These are phyloP conservation scores for Jamesozyma rosinii DNA, from an alignment of 805 yeast species.

Conservation along the genomic window DNA sequence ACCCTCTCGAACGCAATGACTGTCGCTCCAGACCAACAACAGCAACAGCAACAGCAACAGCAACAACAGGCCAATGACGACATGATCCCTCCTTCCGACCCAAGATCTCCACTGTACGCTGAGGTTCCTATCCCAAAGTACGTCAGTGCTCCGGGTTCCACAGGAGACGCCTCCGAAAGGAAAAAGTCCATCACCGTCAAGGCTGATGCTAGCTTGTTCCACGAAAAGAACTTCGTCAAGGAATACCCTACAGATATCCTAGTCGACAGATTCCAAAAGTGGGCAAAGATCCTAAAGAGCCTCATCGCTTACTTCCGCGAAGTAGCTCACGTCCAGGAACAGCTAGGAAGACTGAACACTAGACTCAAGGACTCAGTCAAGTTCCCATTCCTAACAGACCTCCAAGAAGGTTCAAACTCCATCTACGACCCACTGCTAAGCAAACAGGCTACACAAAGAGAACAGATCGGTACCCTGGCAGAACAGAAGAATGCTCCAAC, in stretches of 20 bases:
- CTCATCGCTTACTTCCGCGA: slow-evolving; percentile 62
- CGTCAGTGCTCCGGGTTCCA: slow-evolving; percentile 2
- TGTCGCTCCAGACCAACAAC: not conserved
- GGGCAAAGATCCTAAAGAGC: slow-evolving; percentile 67
- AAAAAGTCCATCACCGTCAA: slow-evolving; percentile 1
- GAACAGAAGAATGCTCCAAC: slow-evolving; percentile 4
- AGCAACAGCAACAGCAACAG: not conserved
- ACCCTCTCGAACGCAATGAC: not conserved
- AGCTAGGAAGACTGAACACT: slow-evolving; percentile 54
- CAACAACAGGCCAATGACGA: not conserved
- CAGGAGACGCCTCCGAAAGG: too few species aligned
- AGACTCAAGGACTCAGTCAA: slow-evolving; percentile 58
- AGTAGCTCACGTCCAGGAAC: slow-evolving; percentile 70
- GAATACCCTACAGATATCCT: slow-evolving; percentile 66
- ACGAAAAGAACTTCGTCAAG: slow-evolving; percentile 13
- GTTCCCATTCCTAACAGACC: slow-evolving; percentile 29
- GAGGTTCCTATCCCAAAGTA: slow-evolving; percentile 26
- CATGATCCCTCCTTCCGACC: slow-evolving; percentile 5
- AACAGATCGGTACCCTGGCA: slow-evolving; percentile 13
- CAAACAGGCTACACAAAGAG: slow-evolving; percentile 8
- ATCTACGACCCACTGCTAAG: slow-evolving; percentile 34
- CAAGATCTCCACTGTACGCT: slow-evolving; percentile 24
- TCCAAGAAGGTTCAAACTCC: slow-evolving; percentile 24
- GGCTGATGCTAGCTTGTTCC: not conserved
- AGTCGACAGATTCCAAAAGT: slow-evolving; percentile 68